phyloP scores from a whole-genome alignment of 805 yeast genomes.

The Ogataea ganodermae region DNA sequence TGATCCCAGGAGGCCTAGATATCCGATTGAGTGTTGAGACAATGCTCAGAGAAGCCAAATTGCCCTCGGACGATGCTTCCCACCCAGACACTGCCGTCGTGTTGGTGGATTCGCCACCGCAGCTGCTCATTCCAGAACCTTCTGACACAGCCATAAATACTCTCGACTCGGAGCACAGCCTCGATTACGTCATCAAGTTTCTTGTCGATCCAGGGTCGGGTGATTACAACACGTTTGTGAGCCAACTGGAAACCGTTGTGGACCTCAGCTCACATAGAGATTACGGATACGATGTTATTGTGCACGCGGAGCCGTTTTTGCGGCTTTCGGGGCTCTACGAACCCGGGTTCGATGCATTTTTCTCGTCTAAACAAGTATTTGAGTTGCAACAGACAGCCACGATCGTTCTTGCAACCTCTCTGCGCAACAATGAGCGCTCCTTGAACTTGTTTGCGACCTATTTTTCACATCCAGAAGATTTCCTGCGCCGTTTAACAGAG shows the following conservation, averaged over 20 bases:
- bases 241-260: conserved; percentile 43
- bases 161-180: conserved; percentile 5
- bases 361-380: conserved; percentile 12
- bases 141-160: background rate
- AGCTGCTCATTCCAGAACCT: conserved; percentile 4
- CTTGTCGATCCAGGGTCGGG: conserved; percentile 9
- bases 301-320: conserved; percentile 36
- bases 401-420: conserved; percentile 62
- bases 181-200: conserved; percentile 13
- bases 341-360: conserved; percentile 4
- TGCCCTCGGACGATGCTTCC: conserved; percentile 34
- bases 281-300: conserved; percentile 53
- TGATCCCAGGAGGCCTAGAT: conserved; percentile 78
- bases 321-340: conserved; percentile 31
- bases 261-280: conserved; percentile 71
- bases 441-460: conserved; percentile 21
- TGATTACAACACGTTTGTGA: conserved; percentile 12
- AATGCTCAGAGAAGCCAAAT: conserved; percentile 66
- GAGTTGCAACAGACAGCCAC: conserved; percentile 53
- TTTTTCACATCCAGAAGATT: conserved; percentile 21
- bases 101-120: conserved; percentile 5
- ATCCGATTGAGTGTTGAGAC: conserved; percentile 76
- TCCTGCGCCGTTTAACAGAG: conserved; percentile 20
- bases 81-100: conserved; percentile 8
- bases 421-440: conserved; percentile 68